These are phyloP conservation scores for Erysimum cheiri DNA, from an alignment of 441 rosid species.

Conservation along the genomic window DNA sequence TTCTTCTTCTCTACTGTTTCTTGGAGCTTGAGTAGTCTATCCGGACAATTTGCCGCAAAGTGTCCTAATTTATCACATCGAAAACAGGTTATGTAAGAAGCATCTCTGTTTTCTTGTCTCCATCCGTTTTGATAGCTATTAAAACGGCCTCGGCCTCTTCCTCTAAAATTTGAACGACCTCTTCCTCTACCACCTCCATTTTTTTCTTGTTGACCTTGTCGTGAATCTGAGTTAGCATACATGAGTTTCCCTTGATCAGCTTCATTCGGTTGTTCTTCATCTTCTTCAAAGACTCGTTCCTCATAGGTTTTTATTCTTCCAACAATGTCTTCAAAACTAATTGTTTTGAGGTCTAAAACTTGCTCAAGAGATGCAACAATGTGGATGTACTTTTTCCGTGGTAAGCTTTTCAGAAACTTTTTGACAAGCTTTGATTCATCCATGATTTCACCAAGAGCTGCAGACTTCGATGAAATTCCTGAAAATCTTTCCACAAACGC, in stretches of 20 bases:
- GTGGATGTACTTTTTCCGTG: background rate
- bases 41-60: background rate
- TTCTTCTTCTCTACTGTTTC: background rate
- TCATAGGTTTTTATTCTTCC: background rate
- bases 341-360: background rate
- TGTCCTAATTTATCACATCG: background rate
- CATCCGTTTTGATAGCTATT: background rate
- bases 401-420: background rate
- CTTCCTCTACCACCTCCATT: background rate
- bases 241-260: background rate
- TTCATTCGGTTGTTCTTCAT: background rate
- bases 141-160: background rate
- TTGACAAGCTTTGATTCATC: background rate
- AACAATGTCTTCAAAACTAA: background rate
- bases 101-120: background rate
- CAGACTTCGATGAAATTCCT: background rate
- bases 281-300: background rate
- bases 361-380: background rate
- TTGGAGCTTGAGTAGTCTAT: background rate
- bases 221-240: background rate
- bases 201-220: background rate
- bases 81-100: background rate
- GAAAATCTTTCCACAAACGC: too few relatives aligned
- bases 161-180: background rate
- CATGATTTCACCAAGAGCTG: rapidly evolving